Percentiles rank a stretch among this genome's conserved stretches.
phyloP scores from a whole-genome alignment of 2,329 filamentous ascomycete genomes.

The Aspergillus versicolor region DNA sequence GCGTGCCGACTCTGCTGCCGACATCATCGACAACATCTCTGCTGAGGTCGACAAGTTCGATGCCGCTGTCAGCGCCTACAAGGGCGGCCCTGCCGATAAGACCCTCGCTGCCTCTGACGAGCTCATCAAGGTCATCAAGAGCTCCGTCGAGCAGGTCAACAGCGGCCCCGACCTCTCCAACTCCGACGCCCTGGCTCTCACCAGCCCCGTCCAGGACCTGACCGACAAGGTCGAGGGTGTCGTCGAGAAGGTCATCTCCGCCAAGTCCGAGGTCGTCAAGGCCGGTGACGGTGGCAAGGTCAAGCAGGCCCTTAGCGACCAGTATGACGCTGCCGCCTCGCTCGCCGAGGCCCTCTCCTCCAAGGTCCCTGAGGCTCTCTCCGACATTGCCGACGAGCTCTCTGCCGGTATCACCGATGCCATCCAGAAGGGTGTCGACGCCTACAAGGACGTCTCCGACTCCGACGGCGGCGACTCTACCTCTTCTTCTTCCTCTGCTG shows the following conservation, averaged over 20 bases:
- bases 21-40: constrained; percentile 22
- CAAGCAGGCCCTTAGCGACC: constrained; percentile 24
- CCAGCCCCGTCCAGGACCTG: constrained; percentile 26
- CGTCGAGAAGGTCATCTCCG: constrained; percentile 25
- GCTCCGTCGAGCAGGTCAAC: constrained; percentile 26
- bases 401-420: constrained; percentile 30
- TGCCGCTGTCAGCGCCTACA: constrained; percentile 25
- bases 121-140: constrained; percentile 26
- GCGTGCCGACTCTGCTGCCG: constrained; percentile 15
- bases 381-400: constrained; percentile 25
- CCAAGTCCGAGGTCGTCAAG: constrained; percentile 27
- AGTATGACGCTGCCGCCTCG: constrained; percentile 26
- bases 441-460: constrained; percentile 19
- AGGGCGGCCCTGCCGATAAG: constrained; percentile 14
- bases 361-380: constrained; percentile 30
- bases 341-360: constrained; percentile 28
- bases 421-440: constrained; percentile 33
- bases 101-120: constrained; percentile 22
- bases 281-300: constrained; percentile 23
- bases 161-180: constrained; percentile 20
- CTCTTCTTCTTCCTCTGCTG: not conserved
- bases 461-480: constrained; percentile 5
- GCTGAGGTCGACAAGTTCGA: constrained; percentile 21
- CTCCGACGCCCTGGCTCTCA: constrained; percentile 29
- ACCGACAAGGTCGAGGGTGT: constrained; percentile 24